A percentile compares a stretch with the other conserved stretches of the same genome.
Conservation (phyloP, 1,139 yeast species). For the Saccharomycopsis crataegensis region DNA sequence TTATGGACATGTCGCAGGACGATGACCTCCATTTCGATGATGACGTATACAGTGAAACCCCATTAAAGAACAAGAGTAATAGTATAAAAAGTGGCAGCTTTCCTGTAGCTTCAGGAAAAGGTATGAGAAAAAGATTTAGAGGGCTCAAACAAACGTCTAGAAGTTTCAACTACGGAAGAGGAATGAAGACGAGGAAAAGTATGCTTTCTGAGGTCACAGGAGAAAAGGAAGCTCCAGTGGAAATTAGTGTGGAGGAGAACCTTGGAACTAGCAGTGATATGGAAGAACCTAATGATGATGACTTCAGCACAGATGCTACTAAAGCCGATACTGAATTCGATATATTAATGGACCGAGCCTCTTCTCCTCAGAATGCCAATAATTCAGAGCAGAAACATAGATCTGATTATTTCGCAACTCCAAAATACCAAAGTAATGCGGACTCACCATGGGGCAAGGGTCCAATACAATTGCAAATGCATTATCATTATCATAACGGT, state of each 20-base stretch:
- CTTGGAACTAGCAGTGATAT: not conserved
- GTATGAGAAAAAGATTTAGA: not conserved
- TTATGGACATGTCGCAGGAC: not conserved
- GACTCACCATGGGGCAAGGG: slow-evolving; percentile 20
- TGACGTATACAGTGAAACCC: slow-evolving; percentile 12
- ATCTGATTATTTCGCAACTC: slow-evolving; percentile 16
- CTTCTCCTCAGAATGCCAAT: not conserved
- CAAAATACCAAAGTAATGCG: slow-evolving; percentile 1
- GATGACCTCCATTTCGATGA: not conserved
- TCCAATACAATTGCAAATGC: slow-evolving; percentile 29
- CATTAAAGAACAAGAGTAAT: slow-evolving; percentile 3
- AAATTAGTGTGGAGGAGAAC: not conserved
- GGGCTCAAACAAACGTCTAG: not conserved
- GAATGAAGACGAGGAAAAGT: not conserved
- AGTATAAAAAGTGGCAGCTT: not conserved
- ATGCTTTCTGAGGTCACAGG: too few relatives aligned
- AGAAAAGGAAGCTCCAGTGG: not conserved
- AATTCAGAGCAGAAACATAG: not conserved
- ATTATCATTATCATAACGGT: slow-evolving; percentile 37
- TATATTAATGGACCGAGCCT: slow-evolving; percentile 8
- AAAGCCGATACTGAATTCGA: slow-evolving; percentile 4
- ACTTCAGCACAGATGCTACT: not conserved
- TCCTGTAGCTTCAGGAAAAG: not conserved
- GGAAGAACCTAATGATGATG: not conserved
- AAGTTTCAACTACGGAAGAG: not conserved